phyloP scores from a whole-genome alignment of 495 filamentous ascomycete species.

The Friedmanniomyces endolithicus region DNA sequence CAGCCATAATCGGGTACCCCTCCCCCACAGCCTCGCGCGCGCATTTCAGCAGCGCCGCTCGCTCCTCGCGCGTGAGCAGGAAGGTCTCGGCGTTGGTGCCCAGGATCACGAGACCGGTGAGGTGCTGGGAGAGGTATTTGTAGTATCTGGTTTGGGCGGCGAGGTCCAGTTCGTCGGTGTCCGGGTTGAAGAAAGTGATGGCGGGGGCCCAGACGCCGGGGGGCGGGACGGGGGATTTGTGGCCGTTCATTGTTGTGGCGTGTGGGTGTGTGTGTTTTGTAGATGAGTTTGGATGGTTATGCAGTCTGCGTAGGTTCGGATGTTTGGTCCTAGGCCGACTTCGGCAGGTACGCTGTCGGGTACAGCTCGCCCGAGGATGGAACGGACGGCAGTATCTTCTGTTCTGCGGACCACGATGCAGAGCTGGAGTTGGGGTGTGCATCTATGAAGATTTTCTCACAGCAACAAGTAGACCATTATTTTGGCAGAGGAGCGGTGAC shows the following conservation, averaged over 20 bases:
- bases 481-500: too few species aligned
- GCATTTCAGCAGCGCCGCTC: constrained; percentile 14
- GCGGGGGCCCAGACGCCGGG: constrained; percentile 23
- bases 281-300: not conserved
- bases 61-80: constrained; percentile 24
- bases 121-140: constrained; percentile 22
- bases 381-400: not conserved
- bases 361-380: not conserved
- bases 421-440: too few species aligned
- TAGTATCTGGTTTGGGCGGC: constrained; percentile 22
- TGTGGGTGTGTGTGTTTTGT: not conserved
- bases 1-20: constrained; percentile 23
- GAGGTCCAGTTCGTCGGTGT: constrained; percentile 19
- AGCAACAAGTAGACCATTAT: too few species aligned
- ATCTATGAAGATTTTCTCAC: too few species aligned
- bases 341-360: constrained; percentile 10
- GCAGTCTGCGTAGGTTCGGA: not conserved
- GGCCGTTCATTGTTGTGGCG: constrained; percentile 13
- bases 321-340: not conserved
- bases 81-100: constrained; percentile 26
- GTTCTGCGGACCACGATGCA: not conserved
- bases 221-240: constrained; percentile 8
- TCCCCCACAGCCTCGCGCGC: constrained; percentile 21
- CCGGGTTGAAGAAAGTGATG: constrained; percentile 24
- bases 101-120: constrained; percentile 25